A percentile compares a stretch with the other conserved stretches of the same genome.
Conservation (phyloP, 2,329 filamentous ascomycete species). For the Calonectria multiphialidica region DNA sequence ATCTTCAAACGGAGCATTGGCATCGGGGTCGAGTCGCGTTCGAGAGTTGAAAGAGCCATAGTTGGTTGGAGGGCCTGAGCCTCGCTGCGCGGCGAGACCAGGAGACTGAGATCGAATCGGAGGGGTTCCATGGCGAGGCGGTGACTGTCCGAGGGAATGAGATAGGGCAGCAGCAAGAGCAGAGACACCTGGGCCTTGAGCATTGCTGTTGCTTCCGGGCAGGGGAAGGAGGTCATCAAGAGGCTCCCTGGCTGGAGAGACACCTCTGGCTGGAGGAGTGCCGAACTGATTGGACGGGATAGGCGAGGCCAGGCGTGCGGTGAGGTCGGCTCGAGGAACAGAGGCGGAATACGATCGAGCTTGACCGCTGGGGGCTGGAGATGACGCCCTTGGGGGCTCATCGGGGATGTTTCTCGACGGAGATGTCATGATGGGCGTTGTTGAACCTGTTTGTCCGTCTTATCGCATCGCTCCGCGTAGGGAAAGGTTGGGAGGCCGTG, state of each 20-base stretch:
- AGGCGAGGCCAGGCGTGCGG: conserved; percentile 71
- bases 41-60: conserved; percentile 89
- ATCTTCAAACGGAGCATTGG: conserved; percentile 79
- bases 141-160: conserved; percentile 77
- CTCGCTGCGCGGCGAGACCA: conserved; percentile 49
- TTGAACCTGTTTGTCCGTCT: conserved; percentile 30
- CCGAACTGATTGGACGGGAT: conserved; percentile 56
- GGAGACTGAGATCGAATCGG: conserved; percentile 56
- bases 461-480: conserved; percentile 42
- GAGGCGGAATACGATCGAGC: conserved; percentile 63
- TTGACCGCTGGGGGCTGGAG: conserved; percentile 57
- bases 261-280: conserved; percentile 52
- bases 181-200: conserved; percentile 84
- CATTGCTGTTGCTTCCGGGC: conserved; percentile 71
- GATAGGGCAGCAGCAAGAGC: conserved; percentile 90
- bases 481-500: conserved; percentile 17
- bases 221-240: conserved; percentile 70
- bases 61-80: conserved; percentile 72
- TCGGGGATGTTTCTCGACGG: conserved; percentile 53
- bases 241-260: conserved; percentile 45
- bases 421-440: conserved; percentile 50
- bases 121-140: conserved; percentile 77
- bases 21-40: conserved; percentile 61
- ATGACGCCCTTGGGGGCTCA: conserved; percentile 58
- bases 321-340: conserved; percentile 69